These are phyloP conservation scores for Penicillium waksmanii DNA, from an alignment of 495 filamentous ascomycete genomes.

Conservation along the genomic window DNA sequence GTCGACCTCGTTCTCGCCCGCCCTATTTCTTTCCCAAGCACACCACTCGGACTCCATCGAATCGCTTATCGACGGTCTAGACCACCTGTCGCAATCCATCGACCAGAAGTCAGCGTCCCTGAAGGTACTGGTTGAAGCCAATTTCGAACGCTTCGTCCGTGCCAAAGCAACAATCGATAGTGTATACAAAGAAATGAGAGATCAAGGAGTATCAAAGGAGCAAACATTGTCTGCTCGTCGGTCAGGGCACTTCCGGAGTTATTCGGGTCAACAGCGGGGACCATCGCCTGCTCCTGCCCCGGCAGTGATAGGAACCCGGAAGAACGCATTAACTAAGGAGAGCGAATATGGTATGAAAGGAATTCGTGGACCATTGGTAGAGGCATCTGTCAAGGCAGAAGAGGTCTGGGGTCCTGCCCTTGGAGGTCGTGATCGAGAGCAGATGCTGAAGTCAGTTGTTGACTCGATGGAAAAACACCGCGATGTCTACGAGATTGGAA, in stretches of 20 bases:
- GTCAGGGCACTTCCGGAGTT: conserved; percentile 61
- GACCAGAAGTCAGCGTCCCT: conserved; percentile 96
- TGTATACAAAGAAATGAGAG: conserved; percentile 97
- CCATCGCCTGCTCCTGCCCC: conserved; percentile 34
- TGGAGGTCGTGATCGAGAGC: conserved; percentile 89
- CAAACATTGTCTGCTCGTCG: conserved; percentile 59
- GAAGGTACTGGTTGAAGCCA: conserved; percentile 93
- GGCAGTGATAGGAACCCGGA: conserved; percentile 52
- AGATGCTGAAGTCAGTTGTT: conserved; percentile 75
- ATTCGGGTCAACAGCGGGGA: conserved; percentile 53
- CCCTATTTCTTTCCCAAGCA: conserved; percentile 87
- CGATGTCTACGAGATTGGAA: conserved; percentile 77
- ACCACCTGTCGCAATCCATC: conserved; percentile 83
- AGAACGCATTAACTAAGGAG: conserved; percentile 90
- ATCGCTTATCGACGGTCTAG: conserved; percentile 75
- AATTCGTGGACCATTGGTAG: conserved; percentile 82
- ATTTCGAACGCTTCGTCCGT: conserved; percentile 95
- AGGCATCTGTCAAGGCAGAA: conserved; percentile 90
- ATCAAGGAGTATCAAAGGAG: conserved; percentile 72
- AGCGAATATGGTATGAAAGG: conserved; percentile 92
- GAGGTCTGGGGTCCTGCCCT: conserved; percentile 96
- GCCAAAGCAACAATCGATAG: conserved; percentile 97
- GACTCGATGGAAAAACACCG: conserved; percentile 74
- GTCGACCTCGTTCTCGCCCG: conserved; percentile 92
- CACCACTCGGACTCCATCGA: conserved; percentile 83